Base-by-base conservation (phyloP, 192 early-diverging fungal genomes). In the Podila horticola region DNA sequence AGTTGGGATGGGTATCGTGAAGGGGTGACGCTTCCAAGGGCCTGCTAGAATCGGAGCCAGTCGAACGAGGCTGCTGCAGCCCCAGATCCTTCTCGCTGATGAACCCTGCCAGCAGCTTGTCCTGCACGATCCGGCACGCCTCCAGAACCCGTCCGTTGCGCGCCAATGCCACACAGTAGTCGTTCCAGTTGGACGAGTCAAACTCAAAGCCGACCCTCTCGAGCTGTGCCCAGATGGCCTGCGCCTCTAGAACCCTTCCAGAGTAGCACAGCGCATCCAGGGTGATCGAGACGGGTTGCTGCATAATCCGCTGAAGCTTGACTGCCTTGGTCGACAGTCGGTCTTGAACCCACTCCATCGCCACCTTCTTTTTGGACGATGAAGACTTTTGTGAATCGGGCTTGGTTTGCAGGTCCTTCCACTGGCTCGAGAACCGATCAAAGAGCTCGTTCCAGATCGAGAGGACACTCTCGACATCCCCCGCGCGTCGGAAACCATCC, bases 131-230 rank as follows among this genome's bases (percentile, higher is more conserved):
- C 15, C 55, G n/a, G 52, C 84, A 85, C 0, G 89, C 86, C 13
- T 87, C 77, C 22, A 69, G 11, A 11, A 85, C 13, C 7, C 67
- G 57, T 13, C 83, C 77, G 15, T 64, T 75, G 15, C 72, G 55
- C 20, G 84, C 55, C 67, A 90, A 34, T 11, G 76, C 69, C 41
- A 75, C 72, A 33, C 76, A 67, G 59, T 86, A 88, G 17, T 84
- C 74, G 49, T 90, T 90, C 82, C 83, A 90, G 64, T 90, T 90
- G 26, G 75, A 41, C 1, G 77, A 85, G 72, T 88, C 87, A 69
- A 90, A 90, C 49, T 52, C 31, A 58, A 82, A 90, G 4, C 63
- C 70, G 24, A 75, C 20, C 1, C 60, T 22, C 48, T 74, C 67
- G 2, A 90, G 69, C 19, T 67, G 33, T 0, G 28, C 51, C 89